Evolutionary conservation across 2,329 filamentous ascomycete species (phyloP), one percentile per base, ranked within the genome.

Genomic region (Corniculantispora saksenae): DNA sequence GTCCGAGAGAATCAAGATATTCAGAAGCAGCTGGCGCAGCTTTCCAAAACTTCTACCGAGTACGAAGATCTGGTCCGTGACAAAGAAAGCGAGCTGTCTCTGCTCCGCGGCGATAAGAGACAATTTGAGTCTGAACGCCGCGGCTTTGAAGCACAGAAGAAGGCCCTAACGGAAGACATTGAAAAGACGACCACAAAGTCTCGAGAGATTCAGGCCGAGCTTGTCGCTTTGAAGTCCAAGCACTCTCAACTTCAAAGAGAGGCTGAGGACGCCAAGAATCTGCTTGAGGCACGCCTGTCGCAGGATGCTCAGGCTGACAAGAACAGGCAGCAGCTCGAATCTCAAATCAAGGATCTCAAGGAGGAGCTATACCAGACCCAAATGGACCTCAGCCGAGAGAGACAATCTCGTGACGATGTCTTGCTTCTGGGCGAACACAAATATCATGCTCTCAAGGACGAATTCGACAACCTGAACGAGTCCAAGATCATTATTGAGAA

Each of bases 401-500:
- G 92, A 3, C 94, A 98, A 76, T 98, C 94, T 19, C 88, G 95
- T 65, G 94, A 97, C 70, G 95, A 99, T 73, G 93, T 97, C 29
- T 89, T 94, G 68, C 87, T 97, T 70, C 89, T 98, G 65, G 89
- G 92, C 5, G 93, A 97, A 70, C 94, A 97, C 79, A 96, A 95
- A 75, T 92, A 90, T 71, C 84, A 91, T 53, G 87, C 90, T 59
- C 82, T 99, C 66, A 90, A 94, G 74, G 89, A 94, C 29, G 93
- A 98, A 69, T 97, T 89, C 70, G 90, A 96, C 58, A 86, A 88
- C 40, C 83, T 98, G 40, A 97, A 97, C 71, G 93, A 97, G 68
- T 90, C 93, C 32, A 99, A 99, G 78, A 97, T 97, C 72, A 97
- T 89, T 55, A 97, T 99, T 68, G 94, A 99, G 77, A 98, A 97